Base-by-base conservation (phyloP, 140 eudicot species). In the Flaveria floridana region DNA sequence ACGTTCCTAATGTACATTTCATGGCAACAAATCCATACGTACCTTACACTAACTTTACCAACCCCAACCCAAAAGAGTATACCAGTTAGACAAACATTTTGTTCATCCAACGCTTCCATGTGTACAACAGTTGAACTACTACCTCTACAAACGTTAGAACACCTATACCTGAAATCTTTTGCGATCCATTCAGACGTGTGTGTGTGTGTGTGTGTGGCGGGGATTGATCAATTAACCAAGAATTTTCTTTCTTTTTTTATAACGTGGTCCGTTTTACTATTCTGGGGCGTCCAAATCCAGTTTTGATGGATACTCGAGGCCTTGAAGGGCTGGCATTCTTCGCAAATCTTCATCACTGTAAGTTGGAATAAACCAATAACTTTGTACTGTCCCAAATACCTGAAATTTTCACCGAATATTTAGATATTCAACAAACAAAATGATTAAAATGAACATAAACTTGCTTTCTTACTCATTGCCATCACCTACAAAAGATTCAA, bases 251-350 rank as follows among this genome's bases (percentile, higher is more conserved):
- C 4, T 2, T 41, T 26, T 52, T 25, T 48, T 28, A 63, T 52
- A 7, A 7, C 59, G 41, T 34, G 41, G 30, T 50, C 15, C 19
- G 21, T 37, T 48, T 56, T 82, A 92, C 84, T 87, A 86, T 73
- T 87, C 96, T 86, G 83, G 92, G 19, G 86, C 77, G 15, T 86
- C 91, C 47, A 89, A 79, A 41, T 92, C 96, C 2, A 92, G 92
- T 71, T 89, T 89, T 76, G 97, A 89, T 30, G 97, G 97, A 79
- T 89, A 92, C 81, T 92, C 97, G 28, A 92, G 82, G 65, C 97
- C 97, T 70, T 92, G 95, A 74, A 92, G 95, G 21, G 91, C 92
- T 0, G 97, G 92, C 81, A 87, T 89, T 70, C 87, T 80, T 81
- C 92, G 82, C 48, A 89, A 20, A 82, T 92, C 97, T 77, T 92